Evolutionary conservation across 768 basidiomycete species (phyloP), one percentile per base, ranked within the genome.

Genomic region (Pisolithus microcarpus): DNA sequence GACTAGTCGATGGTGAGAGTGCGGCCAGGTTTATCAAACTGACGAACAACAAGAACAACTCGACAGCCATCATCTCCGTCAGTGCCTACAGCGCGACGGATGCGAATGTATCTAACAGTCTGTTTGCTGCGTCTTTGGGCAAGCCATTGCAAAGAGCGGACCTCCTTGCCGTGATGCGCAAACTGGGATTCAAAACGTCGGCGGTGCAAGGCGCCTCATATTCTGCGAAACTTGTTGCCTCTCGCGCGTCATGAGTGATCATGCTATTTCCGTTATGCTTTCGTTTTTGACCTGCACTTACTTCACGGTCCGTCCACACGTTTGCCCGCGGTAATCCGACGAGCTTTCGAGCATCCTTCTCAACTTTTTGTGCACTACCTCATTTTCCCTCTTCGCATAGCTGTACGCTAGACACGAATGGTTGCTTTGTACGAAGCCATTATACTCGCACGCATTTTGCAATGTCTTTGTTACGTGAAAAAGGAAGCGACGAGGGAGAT

Each of bases 1-100:
- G 13, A 34, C 43, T 65, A 82, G 91, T 98, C 59, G 93, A 93
- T 63, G 96, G 95, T 36, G 95, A 98, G 70, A 86, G 89, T 58
- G 96, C 96, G 31, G 94, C 96, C 10, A 79, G 92, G 49, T 97
- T 96, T 70, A 95, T 99, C 74, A 92, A 92, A 73, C 92, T 85
- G 58, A 97, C 94, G 16, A 91, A 90, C 66, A 92, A 91, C 75
- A 94, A 86, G 73, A 98, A 98, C 61, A 83, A 87, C 46, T 84
- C 79, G 58, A 94, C 92, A 10, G 95, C 95, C 0, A 97, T 94
- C 48, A 82, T 95, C 53, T 87, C 91, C 48, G 84, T 95, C 46
- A 94, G 89, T 63, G 91, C 90, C 30, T 92, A 92, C 65, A 85
- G 88, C 56, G 81, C 82, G 9, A 73, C 72, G 16, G 87, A 91